Base-by-base conservation (phyloP, 108 stramenopile species). In the Nannochloropsis gaditana region DNA sequence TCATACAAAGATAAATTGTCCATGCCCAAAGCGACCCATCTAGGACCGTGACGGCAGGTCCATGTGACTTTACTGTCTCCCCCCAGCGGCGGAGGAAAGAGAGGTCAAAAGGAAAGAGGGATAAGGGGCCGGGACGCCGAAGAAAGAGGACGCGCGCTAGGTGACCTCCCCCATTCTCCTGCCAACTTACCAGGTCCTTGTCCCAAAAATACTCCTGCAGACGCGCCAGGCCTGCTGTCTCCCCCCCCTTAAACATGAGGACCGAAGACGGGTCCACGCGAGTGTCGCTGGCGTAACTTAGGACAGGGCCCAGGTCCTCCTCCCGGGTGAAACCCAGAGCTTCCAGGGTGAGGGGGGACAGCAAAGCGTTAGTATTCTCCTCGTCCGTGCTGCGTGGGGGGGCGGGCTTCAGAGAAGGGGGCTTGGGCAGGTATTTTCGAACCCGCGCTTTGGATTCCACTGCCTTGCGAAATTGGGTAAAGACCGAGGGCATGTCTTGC, bases 181-280 rank as follows among this genome's bases (percentile, higher is more conserved):
- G 15, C 17, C 50, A 59, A 21, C 83, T 45, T n/a, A 87, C 83
- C 44, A 92, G 81, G 86, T 99, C 97, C 83, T 94, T 92, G 31
- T 95, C 94, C 92, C 93, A 97, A 47, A 97, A 93, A 91, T 96
- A 99, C 3, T 93, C 91, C 43, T 95, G 86, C 44, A 99, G 92
- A 9, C 99, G 91, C 5, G 85, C 88, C 43, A 97, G 88, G 9
- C 94, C 99, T 15, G 91, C 95, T 9, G 94, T 92, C 89, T 98
- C 97, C 9, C 99, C 99, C 45, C 99, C 97, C 9, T 86, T 45
- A 86, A 97, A 96, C 42, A 88, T 84, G 42, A 93, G 85, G 90
- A 96, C 96, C 10, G 91, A 88, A 41, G 93, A 91, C 17, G 90
- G 50, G 86, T 96, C 95, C 9, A 84, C 45, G 43, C 84, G 85